Evolutionary conservation across 805 yeast species (phyloP).

Genomic region (Sugiyamaella floridensis): DNA sequence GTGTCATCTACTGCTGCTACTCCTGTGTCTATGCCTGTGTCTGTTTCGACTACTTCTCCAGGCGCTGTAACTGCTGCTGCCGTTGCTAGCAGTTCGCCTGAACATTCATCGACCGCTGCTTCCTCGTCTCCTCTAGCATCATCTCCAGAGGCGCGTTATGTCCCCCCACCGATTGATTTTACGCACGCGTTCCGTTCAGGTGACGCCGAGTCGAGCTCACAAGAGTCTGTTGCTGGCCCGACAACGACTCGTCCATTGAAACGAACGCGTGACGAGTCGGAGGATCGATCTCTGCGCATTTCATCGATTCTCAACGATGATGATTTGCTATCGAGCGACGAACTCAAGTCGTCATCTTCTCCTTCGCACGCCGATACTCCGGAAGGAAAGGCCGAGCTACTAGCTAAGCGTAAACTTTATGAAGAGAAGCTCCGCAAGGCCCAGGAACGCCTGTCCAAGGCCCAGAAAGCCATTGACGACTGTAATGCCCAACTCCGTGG

Average conservation of each 20-base stretch:
- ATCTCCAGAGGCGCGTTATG: constrained; percentile 11
- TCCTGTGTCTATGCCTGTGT: neutral
- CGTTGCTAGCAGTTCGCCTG: neutral
- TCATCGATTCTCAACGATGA: constrained; percentile 13
- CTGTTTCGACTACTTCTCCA: neutral
- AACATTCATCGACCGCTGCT: neutral
- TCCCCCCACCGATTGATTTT: constrained; percentile 37
- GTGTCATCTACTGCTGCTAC: neutral
- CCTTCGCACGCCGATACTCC: neutral
- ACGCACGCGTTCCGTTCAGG: constrained; percentile 31
- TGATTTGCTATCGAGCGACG: neutral
- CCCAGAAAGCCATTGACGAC: constrained; percentile 24
- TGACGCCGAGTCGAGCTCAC: neutral
- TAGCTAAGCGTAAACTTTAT: constrained; percentile 29
- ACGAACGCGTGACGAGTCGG: constrained; percentile 3
- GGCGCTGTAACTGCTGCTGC: neutral
- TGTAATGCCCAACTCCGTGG: constrained; percentile 27
- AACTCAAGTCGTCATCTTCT: constrained; percentile 2
- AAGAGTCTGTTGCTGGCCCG: neutral
- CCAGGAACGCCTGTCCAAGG: constrained; percentile 21
- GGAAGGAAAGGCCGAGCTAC: constrained; percentile 25
- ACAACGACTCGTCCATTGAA: neutral
- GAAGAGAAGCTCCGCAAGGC: constrained; percentile 28
- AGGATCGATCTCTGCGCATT: constrained; percentile 9
- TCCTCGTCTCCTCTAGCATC: neutral